Evolutionary conservation across 2,329 filamentous ascomycete genomes (phyloP).

Genomic region (Verticillium alfalfae): DNA sequence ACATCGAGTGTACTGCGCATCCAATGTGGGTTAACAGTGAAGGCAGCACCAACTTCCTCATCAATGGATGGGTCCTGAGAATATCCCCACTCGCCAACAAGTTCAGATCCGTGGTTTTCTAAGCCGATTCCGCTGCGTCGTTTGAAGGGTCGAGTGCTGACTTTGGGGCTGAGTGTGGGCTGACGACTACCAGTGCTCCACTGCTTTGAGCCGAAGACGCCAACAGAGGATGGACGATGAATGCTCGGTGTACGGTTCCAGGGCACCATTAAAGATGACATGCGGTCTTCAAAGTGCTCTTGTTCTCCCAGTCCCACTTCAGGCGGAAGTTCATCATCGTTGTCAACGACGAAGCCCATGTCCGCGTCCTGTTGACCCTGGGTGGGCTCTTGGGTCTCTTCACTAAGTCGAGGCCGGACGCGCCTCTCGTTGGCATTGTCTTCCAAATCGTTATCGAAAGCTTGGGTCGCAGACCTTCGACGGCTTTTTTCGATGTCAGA

Average conservation of each 20-base stretch:
- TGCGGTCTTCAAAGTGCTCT: slow-evolving; percentile 61
- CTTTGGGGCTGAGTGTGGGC: slow-evolving; percentile 29
- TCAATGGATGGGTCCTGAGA: slow-evolving; percentile 25
- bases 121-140: slow-evolving; percentile 37
- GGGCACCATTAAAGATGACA: slow-evolving; percentile 45
- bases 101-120: slow-evolving; percentile 21
- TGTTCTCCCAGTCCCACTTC: slow-evolving; percentile 68
- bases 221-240: slow-evolving; percentile 7
- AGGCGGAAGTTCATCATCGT: slow-evolving; percentile 33
- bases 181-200: slow-evolving; percentile 11
- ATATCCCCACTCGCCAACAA: slow-evolving; percentile 16
- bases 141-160: slow-evolving; percentile 33
- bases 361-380: slow-evolving; percentile 14
- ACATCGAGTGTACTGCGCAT: slow-evolving; percentile 32
- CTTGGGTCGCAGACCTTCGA: slow-evolving; percentile 37
- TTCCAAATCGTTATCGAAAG: slow-evolving; percentile 29
- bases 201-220: slow-evolving; percentile 1
- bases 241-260: slow-evolving; percentile 37
- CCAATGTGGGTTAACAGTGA: slow-evolving; percentile 16
- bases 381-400: slow-evolving; percentile 7
- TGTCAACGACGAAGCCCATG: slow-evolving; percentile 24
- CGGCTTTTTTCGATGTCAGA: slow-evolving; percentile 15
- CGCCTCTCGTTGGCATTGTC: slow-evolving; percentile 23
- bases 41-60: slow-evolving; percentile 14
- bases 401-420: slow-evolving; percentile 28